Evolutionary conservation across 2,329 filamentous ascomycete species (phyloP).

Genomic region (Colletotrichum tropicicola): DNA sequence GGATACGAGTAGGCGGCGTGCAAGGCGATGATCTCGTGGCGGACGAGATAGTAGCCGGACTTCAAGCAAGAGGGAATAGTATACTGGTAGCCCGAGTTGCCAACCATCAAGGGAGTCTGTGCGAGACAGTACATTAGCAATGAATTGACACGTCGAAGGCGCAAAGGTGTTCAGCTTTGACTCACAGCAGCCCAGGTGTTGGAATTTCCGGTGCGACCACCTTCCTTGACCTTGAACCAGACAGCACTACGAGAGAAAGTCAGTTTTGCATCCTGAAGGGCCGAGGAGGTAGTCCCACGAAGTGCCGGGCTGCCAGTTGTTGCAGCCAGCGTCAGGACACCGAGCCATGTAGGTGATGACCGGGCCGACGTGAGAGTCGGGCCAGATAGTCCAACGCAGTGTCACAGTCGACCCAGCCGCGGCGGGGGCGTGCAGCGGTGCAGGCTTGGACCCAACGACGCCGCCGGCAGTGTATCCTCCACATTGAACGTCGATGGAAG

Average conservation of each 20-base stretch:
- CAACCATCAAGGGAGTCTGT: constrained; percentile 53
- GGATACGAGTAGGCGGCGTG: constrained; percentile 58
- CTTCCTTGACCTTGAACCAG: constrained; percentile 66
- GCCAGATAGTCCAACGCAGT: constrained; percentile 63
- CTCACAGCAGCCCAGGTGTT: constrained; percentile 55
- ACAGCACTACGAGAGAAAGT: constrained; percentile 46
- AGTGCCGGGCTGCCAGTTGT: constrained; percentile 54
- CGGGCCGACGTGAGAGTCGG: constrained; percentile 61
- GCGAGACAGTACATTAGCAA: not conserved
- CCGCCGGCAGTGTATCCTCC: constrained; percentile 60
- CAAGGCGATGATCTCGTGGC: constrained; percentile 66
- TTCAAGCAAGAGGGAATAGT: constrained; percentile 63
- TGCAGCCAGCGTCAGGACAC: constrained; percentile 62
- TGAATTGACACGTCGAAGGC: not conserved
- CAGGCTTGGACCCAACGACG: constrained; percentile 57
- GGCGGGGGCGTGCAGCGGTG: constrained; percentile 60
- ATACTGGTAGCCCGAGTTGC: constrained; percentile 55
- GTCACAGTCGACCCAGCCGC: constrained; percentile 62
- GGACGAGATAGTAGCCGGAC: constrained; percentile 65
- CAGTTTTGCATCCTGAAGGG: constrained; percentile 34
- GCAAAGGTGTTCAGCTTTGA: not conserved
- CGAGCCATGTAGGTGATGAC: constrained; percentile 68
- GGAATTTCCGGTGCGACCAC: constrained; percentile 58
- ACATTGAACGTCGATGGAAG: constrained; percentile 64
- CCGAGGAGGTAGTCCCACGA: constrained; percentile 27